These are phyloP conservation scores for Ramalina intermedia DNA, from an alignment of 495 filamentous ascomycete species.

Conservation along the genomic window DNA sequence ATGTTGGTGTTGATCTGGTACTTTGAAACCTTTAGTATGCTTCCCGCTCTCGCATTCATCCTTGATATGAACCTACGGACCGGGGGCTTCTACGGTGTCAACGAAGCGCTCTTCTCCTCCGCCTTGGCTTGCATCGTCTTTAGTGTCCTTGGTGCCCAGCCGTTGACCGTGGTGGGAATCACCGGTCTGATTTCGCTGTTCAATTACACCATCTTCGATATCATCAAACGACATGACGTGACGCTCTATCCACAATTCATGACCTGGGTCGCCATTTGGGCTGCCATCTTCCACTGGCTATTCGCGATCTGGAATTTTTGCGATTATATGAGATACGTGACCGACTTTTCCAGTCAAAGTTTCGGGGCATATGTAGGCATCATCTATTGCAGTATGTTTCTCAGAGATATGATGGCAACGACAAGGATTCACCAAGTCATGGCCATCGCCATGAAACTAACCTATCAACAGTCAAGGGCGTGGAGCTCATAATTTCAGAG, in stretches of 20 bases:
- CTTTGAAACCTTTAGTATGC: constrained; percentile 13
- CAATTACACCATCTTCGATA: constrained; percentile 33
- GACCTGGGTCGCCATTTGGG: constrained; percentile 29
- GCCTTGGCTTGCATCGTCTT: constrained; percentile 29
- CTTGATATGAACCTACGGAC: constrained; percentile 30
- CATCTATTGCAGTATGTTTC: constrained; percentile 23
- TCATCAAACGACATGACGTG: constrained; percentile 23
- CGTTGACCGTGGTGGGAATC: constrained; percentile 22
- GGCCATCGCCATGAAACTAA: background rate
- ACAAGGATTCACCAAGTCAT: background rate
- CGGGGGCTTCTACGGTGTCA: constrained; percentile 28
- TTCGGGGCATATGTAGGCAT: constrained; percentile 32
- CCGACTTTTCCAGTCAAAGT: constrained; percentile 27
- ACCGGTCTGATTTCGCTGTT: constrained; percentile 23
- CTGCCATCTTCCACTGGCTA: constrained; percentile 28
- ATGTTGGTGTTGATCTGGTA: too few species aligned
- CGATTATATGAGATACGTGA: constrained; percentile 29
- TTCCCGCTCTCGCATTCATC: constrained; percentile 30
- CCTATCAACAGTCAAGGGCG: constrained; percentile 18
- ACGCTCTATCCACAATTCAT: constrained; percentile 24
- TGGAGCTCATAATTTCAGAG: constrained; percentile 18
- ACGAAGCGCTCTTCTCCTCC: constrained; percentile 31
- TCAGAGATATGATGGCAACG: background rate
- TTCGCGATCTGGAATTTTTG: constrained; percentile 26
- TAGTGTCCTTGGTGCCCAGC: constrained; percentile 17